Conservation (phyloP, 2,329 filamentous ascomycete genomes). For the Phaeoacremonium minimum region DNA sequence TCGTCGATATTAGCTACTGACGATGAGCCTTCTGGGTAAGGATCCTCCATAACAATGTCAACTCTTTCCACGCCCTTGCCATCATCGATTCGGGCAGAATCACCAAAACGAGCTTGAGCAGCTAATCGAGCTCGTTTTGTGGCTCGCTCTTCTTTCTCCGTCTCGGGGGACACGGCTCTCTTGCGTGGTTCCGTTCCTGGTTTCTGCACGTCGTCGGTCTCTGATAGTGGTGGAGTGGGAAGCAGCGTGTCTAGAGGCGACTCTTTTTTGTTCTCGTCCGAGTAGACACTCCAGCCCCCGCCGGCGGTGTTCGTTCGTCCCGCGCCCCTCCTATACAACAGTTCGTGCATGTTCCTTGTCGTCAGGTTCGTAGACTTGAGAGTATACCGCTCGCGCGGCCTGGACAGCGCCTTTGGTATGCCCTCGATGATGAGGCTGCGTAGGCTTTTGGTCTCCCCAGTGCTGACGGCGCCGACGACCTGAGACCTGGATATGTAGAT, state of each 20-base stretch:
- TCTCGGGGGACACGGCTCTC: slow-evolving; percentile 14
- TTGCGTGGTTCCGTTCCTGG: slow-evolving; percentile 15
- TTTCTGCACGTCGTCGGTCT: slow-evolving; percentile 25
- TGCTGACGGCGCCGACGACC: slow-evolving; percentile 31
- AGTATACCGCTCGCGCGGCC: slow-evolving; percentile 67
- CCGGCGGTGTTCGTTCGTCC: slow-evolving; percentile 67
- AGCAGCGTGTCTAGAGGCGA: slow-evolving; percentile 51
- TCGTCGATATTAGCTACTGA: slow-evolving; percentile 9
- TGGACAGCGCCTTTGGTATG: slow-evolving; percentile 77
- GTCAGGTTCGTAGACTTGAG: slow-evolving; percentile 64
- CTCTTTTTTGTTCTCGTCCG: slow-evolving; percentile 52
- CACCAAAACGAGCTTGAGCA: slow-evolving; percentile 68
- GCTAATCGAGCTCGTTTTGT: slow-evolving; percentile 56
- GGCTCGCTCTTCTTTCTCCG: slow-evolving; percentile 25
- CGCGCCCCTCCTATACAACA: slow-evolving; percentile 66
- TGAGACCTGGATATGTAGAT: slow-evolving; percentile 61
- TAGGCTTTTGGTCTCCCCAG: slow-evolving; percentile 57
- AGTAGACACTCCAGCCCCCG: slow-evolving; percentile 78
- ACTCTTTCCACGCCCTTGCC: slow-evolving; percentile 58
- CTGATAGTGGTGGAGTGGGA: slow-evolving; percentile 42
- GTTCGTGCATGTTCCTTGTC: slow-evolving; percentile 65
- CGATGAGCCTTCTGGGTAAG: slow-evolving; percentile 37
- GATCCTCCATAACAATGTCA: slow-evolving; percentile 56
- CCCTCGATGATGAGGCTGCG: slow-evolving; percentile 71
- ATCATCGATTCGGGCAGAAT: slow-evolving; percentile 49